Percentiles rank a stretch among this genome's conserved stretches.
Evolutionary conservation across 2,329 filamentous ascomycete species (phyloP).

Genomic region (Pleurostoma richardsiae): DNA sequence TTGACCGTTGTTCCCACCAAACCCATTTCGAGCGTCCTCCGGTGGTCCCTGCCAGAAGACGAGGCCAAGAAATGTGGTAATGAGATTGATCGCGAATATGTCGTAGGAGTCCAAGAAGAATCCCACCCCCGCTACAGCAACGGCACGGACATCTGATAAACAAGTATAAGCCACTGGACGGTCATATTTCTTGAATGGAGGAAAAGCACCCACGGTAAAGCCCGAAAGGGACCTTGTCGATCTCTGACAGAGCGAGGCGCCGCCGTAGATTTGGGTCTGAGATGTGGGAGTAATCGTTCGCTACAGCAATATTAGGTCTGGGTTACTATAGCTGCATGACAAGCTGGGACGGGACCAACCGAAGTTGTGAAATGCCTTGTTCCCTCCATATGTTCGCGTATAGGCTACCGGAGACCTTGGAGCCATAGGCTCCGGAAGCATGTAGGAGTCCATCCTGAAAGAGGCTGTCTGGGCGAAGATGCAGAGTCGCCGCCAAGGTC

Average conservation of each 20-base stretch:
- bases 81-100: conserved; percentile 76
- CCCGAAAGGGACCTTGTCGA: conserved; percentile 73
- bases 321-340: conserved; percentile 15
- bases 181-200: not conserved
- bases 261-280: conserved; percentile 72
- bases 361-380: conserved; percentile 70
- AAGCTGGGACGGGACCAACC: conserved; percentile 9
- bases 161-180: not conserved
- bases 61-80: conserved; percentile 66
- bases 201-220: conserved; percentile 52
- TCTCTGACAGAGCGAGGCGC: conserved; percentile 70
- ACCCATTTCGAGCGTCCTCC: conserved; percentile 33
- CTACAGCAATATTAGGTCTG: conserved; percentile 6
- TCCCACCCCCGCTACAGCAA: conserved; percentile 72
- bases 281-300: conserved; percentile 47
- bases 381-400: conserved; percentile 51
- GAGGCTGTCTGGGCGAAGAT: too few species aligned
- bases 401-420: too few species aligned
- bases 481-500: too few species aligned
- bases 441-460: too few species aligned
- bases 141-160: conserved; percentile 57
- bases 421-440: too few species aligned
- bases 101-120: conserved; percentile 82
- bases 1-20: conserved; percentile 44
- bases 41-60: conserved; percentile 62